Evolutionary conservation across 805 yeast genomes (phyloP).

Genomic region (Starmerella apicola): DNA sequence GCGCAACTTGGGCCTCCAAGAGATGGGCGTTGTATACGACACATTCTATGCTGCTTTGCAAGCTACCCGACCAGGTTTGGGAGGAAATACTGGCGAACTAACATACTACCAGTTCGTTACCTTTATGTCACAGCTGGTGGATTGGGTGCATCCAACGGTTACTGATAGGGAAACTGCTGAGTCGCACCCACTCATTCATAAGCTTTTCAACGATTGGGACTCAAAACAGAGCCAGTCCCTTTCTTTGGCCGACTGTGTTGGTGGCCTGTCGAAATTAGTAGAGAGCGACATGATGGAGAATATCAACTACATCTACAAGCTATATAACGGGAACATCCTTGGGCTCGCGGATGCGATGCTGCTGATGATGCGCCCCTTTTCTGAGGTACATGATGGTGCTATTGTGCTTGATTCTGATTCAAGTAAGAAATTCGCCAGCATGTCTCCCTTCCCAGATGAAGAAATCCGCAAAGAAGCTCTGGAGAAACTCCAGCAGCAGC

Average conservation of each 20-base stretch:
- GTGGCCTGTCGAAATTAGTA: constrained; percentile 58
- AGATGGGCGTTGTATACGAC: constrained; percentile 67
- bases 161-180: constrained; percentile 20
- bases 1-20: constrained; percentile 42
- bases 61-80: constrained; percentile 41
- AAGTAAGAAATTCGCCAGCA: constrained; percentile 31
- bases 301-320: constrained; percentile 63
- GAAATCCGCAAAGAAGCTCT: constrained; percentile 35
- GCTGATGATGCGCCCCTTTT: constrained; percentile 74
- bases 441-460: constrained; percentile 25
- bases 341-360: constrained; percentile 79
- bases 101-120: constrained; percentile 54
- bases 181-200: constrained; percentile 38
- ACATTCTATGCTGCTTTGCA: constrained; percentile 67
- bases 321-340: constrained; percentile 49
- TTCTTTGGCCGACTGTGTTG: constrained; percentile 54
- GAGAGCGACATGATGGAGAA: constrained; percentile 67
- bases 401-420: constrained; percentile 48
- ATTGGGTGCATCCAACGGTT: constrained; percentile 42
- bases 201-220: constrained; percentile 66
- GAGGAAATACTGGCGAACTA: constrained; percentile 47
- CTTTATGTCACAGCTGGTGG: constrained; percentile 69
- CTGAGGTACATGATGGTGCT: constrained; percentile 42
- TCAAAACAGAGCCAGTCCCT: constrained; percentile 39
- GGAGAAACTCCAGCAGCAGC: constrained; percentile 36